A percentile compares a stretch with the other conserved stretches of the same genome.
Evolutionary conservation across 805 yeast species (phyloP).

Genomic region (Yamadazyma philogaea): DNA sequence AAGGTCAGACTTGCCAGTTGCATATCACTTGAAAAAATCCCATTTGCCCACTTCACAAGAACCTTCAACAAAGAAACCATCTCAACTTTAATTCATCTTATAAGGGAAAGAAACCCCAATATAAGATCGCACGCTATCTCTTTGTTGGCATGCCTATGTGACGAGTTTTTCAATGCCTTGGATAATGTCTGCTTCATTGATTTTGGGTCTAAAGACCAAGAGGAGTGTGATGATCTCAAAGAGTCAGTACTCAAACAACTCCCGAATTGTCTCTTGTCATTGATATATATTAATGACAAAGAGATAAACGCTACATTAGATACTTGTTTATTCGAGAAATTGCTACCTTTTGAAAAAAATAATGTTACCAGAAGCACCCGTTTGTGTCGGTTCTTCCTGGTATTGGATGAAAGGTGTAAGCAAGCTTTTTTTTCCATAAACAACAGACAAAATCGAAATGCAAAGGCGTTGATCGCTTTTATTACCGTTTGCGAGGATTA

Average conservation of each 20-base stretch:
- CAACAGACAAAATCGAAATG: constrained; percentile 61
- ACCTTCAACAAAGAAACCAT: constrained; percentile 48
- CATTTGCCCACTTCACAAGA: constrained; percentile 46
- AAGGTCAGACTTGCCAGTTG: constrained; percentile 66
- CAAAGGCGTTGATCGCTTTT: constrained; percentile 49
- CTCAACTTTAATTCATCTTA: constrained; percentile 54
- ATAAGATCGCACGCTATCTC: constrained; percentile 61
- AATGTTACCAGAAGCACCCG: constrained; percentile 49
- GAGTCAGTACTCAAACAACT: constrained; percentile 42
- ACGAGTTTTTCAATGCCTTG: constrained; percentile 34
- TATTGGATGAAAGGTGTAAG: constrained; percentile 55
- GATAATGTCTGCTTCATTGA: constrained; percentile 21
- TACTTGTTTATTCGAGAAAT: constrained; percentile 50
- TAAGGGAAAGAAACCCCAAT: constrained; percentile 66
- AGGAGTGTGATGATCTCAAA: constrained; percentile 25
- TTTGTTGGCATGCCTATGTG: constrained; percentile 54
- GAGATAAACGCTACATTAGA: constrained; percentile 68
- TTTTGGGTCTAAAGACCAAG: constrained; percentile 26
- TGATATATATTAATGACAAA: constrained; percentile 71
- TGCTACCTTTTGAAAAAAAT: constrained; percentile 55
- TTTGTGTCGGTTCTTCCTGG: constrained; percentile 45
- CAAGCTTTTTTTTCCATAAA: constrained; percentile 67
- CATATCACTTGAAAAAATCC: constrained; percentile 45
- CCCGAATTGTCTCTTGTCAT: constrained; percentile 62
- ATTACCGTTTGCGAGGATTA: constrained; percentile 48